Conservation (phyloP, 768 basidiomycete species). For the Saitozyma sp. region DNA sequence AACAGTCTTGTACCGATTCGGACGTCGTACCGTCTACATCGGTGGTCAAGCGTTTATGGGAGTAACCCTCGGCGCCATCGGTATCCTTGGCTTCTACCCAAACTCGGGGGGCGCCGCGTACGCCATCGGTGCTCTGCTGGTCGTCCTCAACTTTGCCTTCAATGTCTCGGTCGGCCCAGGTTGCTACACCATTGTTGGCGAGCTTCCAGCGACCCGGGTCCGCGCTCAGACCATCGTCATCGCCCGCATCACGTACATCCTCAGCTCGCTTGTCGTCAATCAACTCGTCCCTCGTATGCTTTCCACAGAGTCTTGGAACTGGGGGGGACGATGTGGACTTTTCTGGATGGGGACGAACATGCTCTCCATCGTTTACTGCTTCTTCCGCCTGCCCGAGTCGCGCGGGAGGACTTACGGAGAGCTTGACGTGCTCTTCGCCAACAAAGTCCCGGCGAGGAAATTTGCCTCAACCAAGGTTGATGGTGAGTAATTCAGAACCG, state of each 20-base stretch:
- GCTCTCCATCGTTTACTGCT: constrained; percentile 18
- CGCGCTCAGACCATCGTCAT: constrained; percentile 25
- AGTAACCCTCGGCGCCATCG: constrained; percentile 28
- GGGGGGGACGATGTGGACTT: constrained; percentile 26
- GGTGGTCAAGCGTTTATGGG: constrained; percentile 32
- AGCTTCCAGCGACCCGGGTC: constrained; percentile 26
- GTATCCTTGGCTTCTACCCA: constrained; percentile 17
- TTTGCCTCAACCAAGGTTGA: constrained; percentile 15
- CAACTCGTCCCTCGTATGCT: constrained; percentile 28
- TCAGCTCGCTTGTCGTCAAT: constrained; percentile 17
- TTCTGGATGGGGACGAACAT: constrained; percentile 18
- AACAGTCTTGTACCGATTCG: constrained; percentile 29
- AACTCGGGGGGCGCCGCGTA: constrained; percentile 2
- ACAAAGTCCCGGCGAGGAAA: constrained; percentile 16
- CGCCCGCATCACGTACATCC: constrained; percentile 24
- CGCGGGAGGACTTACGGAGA: constrained; percentile 12
- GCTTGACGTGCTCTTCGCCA: constrained; percentile 12
- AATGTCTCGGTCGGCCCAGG: constrained; percentile 10
- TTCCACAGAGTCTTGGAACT: constrained; percentile 25
- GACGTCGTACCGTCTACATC: constrained; percentile 39
- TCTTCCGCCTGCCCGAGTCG: constrained; percentile 19
- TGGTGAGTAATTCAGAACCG: background rate
- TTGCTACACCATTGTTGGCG: constrained; percentile 35
- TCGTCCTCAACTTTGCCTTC: constrained; percentile 15
- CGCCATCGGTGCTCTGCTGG: constrained; percentile 16